These are phyloP conservation scores for Candida argentea DNA, from an alignment of 805 yeast species.

Conservation along the genomic window DNA sequence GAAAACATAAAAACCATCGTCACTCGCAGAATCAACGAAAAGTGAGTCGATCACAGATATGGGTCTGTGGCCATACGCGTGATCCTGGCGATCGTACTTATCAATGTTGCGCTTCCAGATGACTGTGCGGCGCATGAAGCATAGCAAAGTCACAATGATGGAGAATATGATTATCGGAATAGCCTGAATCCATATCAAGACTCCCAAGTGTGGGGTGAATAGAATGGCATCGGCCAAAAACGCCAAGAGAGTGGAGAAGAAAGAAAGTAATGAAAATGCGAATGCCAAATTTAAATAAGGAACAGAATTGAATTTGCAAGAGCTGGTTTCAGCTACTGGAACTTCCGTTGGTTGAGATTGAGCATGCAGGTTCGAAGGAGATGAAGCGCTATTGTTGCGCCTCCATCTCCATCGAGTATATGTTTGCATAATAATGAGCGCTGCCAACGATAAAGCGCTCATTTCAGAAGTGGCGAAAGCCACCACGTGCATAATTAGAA, in stretches of 20 bases:
- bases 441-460: constrained; percentile 8
- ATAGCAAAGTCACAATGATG: constrained; percentile 51
- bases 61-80: too few relatives aligned
- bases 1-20: constrained; percentile 34
- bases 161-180: constrained; percentile 60
- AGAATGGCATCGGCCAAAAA: constrained; percentile 75
- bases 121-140: constrained; percentile 63
- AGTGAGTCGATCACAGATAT: constrained; percentile 3
- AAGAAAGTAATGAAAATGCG: constrained; percentile 55
- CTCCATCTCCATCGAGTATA: constrained; percentile 3
- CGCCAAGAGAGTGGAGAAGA: constrained; percentile 59
- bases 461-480: constrained; percentile 23
- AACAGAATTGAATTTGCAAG: constrained; percentile 2
- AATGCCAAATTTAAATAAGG: constrained; percentile 41
- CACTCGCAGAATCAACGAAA: constrained; percentile 20
- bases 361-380: background rate
- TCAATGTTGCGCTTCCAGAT: constrained; percentile 34
- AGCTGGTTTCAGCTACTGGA: too few relatives aligned
- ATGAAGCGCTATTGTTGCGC: background rate
- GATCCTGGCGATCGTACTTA: constrained; percentile 22
- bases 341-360: background rate
- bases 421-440: constrained; percentile 5
- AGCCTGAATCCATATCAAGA: constrained; percentile 81
- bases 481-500: constrained; percentile 31
- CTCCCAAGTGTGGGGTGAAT: constrained; percentile 64